Conservation (phyloP, 2,329 filamentous ascomycete species). For the Hypoxylon sp. region DNA sequence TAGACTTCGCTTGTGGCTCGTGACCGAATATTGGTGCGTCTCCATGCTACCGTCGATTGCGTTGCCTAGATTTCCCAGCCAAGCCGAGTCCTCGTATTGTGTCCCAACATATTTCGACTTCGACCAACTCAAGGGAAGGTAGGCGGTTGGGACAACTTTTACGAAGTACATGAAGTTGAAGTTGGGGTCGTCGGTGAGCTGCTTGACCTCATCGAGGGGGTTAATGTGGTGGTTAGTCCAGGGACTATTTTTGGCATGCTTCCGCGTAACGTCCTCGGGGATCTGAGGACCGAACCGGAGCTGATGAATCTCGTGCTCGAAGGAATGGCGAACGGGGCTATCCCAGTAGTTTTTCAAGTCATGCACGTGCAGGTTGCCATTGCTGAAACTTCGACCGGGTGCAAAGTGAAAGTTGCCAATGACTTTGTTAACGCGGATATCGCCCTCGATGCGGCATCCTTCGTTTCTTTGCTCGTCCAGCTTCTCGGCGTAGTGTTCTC, state of each 20-base stretch:
- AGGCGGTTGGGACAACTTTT: conserved; percentile 97
- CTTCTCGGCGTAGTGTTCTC: conserved; percentile 92
- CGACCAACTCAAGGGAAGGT: conserved; percentile 87
- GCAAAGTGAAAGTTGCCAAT: conserved; percentile 99
- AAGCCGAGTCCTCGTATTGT: conserved; percentile 63
- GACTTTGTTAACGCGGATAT: conserved; percentile 96
- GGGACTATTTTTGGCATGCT: conserved; percentile 63
- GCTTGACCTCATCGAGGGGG: conserved; percentile 83
- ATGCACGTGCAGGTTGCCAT: conserved; percentile 96
- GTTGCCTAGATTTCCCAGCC: conserved; percentile 76
- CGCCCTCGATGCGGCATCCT: conserved; percentile 93
- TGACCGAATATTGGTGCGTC: conserved; percentile 98
- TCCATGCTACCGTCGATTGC: conserved; percentile 84
- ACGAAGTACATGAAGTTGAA: conserved; percentile 99
- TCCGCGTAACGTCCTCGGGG: conserved; percentile 75
- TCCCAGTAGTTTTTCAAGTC: conserved; percentile 97
- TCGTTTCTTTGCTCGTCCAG: conserved; percentile 89
- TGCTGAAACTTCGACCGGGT: conserved; percentile 94
- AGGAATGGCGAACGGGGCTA: conserved; percentile 80
- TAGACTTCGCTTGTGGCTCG: conserved; percentile 92
- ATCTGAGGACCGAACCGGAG: conserved; percentile 94
- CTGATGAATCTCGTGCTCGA: conserved; percentile 88
- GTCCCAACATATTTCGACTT: conserved; percentile 55
- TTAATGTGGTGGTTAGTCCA: conserved; percentile 95
- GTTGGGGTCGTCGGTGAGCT: conserved; percentile 82